These are phyloP conservation scores for Suhomyces bribrorum DNA, from an alignment of 1,139 yeast genomes.

Conservation along the genomic window DNA sequence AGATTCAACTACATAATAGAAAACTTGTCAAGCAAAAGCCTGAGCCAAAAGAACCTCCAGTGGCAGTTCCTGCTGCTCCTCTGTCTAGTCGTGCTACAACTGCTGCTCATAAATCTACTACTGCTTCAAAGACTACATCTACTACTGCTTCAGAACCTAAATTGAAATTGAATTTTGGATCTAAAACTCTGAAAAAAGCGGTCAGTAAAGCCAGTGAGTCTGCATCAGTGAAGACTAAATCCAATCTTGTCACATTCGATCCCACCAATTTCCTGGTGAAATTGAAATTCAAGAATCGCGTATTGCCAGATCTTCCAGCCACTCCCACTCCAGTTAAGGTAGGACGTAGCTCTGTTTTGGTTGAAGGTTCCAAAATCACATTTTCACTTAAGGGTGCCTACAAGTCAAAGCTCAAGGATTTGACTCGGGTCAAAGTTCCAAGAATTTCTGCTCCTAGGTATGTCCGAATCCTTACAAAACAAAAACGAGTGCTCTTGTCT, in stretches of 20 bases:
- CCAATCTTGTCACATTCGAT: constrained; percentile 8
- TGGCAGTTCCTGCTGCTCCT: neutral
- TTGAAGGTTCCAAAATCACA: constrained; percentile 13
- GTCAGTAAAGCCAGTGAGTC: constrained; percentile 3
- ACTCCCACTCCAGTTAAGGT: constrained; percentile 7
- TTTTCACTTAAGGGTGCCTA: constrained; percentile 13
- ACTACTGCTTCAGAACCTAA: constrained; percentile 23
- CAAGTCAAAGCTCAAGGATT: constrained; percentile 10
- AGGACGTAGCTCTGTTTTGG: constrained; percentile 11
- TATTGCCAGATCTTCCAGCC: constrained; percentile 1
- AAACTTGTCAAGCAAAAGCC: constrained; percentile 12
- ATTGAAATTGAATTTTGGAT: constrained; percentile 17
- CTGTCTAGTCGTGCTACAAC: neutral
- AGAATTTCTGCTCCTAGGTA: constrained; percentile 19
- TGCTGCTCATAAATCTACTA: neutral
- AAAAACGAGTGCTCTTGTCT: constrained; percentile 23
- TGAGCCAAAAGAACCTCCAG: neutral
- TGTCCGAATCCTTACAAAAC: constrained; percentile 30
- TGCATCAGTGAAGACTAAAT: neutral
- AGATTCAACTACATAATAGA: constrained; percentile 38
- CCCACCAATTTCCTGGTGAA: constrained; percentile 13
- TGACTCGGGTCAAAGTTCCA: constrained; percentile 2
- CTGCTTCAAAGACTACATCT: constrained; percentile 1
- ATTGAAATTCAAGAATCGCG: constrained; percentile 16
- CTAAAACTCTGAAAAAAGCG: constrained; percentile 9